These are phyloP conservation scores for Verticillium longisporum DNA, from an alignment of 2,329 filamentous ascomycete genomes.

Conservation along the genomic window DNA sequence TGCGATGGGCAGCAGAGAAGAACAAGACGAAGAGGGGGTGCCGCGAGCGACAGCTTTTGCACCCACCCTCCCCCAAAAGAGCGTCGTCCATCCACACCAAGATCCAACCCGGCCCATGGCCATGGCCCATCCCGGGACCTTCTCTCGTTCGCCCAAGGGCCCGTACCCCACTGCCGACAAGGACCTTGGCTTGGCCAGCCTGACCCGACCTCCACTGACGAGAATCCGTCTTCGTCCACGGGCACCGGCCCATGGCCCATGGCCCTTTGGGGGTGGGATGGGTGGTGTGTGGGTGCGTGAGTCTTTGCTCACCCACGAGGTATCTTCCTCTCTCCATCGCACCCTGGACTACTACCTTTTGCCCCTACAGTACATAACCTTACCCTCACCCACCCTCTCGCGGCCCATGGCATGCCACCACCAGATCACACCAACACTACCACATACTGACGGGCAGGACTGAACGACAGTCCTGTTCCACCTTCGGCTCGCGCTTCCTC, in stretches of 20 bases:
- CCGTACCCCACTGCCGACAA: background rate
- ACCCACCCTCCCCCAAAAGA: background rate
- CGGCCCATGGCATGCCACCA: constrained; percentile 1
- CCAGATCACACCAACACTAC: background rate
- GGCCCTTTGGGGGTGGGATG: background rate
- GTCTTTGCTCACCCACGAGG: constrained; percentile 1
- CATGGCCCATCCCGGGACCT: background rate
- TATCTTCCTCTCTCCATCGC: constrained; percentile 1
- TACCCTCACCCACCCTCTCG: constrained; percentile 8
- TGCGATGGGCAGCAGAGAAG: background rate
- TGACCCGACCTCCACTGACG: background rate
- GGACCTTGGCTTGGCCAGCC: background rate
- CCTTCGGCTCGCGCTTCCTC: constrained; percentile 7
- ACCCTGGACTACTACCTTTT: background rate
- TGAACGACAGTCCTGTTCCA: background rate
- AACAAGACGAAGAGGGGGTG: background rate
- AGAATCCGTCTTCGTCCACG: background rate
- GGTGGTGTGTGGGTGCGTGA: background rate
- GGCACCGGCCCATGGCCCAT: background rate
- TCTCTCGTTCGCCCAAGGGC: background rate
- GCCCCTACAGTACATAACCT: constrained; percentile 8
- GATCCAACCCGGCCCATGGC: background rate
- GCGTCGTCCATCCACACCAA: background rate
- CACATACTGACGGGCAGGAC: background rate
- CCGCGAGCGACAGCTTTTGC: background rate